A percentile compares a stretch with the other conserved stretches of the same genome.
Conservation (phyloP, 1,284 basidiomycete genomes). For the Cutaneotrichosporon mucoides region DNA sequence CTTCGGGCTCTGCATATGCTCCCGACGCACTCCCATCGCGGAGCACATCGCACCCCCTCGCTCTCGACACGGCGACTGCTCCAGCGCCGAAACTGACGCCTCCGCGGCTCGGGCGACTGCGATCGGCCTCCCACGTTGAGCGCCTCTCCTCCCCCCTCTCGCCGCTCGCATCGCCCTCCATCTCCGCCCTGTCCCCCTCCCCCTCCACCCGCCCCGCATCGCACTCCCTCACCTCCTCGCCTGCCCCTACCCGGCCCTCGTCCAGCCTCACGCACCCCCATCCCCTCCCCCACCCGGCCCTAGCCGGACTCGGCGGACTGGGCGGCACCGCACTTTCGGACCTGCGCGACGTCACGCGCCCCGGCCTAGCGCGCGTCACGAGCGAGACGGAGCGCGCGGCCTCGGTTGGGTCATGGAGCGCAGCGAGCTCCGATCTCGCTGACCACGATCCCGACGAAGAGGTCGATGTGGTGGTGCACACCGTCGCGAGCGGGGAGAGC, state of each 20-base stretch:
- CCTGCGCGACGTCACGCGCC: constrained; percentile 28
- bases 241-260: background rate
- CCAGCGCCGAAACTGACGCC: background rate
- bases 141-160: background rate
- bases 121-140: background rate
- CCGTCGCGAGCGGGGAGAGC: constrained; percentile 65
- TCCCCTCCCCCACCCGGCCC: background rate
- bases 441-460: constrained; percentile 33
- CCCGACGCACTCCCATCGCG: background rate
- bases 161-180: background rate
- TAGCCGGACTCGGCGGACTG: background rate
- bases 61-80: background rate
- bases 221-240: background rate
- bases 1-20: background rate
- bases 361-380: constrained; percentile 36
- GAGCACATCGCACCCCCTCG: constrained; percentile 13
- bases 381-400: constrained; percentile 35
- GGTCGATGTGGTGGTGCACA: constrained; percentile 51
- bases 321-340: background rate
- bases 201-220: background rate
- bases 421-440: constrained; percentile 20
- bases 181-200: background rate
- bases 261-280: background rate
- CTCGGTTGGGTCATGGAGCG: constrained; percentile 21
- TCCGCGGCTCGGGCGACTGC: background rate